A percentile compares a stretch with the other conserved stretches of the same genome.
Evolutionary conservation across 352 stramenopile genomes (phyloP).

Genomic region (Globisporangium alternatum): DNA sequence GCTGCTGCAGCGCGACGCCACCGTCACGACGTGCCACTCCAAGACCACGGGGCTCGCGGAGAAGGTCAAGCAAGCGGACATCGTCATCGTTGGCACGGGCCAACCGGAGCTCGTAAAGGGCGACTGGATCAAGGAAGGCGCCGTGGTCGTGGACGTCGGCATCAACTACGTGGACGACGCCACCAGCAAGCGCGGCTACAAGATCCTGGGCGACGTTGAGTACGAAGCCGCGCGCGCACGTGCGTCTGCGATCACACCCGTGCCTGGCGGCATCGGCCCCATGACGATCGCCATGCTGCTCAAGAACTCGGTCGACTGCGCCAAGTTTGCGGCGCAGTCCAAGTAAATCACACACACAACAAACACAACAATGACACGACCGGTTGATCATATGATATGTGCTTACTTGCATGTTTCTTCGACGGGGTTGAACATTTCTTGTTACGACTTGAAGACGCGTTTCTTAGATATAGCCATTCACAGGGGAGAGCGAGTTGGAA

Average conservation of each 20-base stretch:
- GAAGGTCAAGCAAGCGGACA: constrained; percentile 87
- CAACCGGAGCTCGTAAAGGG: constrained; percentile 93
- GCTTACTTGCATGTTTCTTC: background rate
- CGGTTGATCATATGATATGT: background rate
- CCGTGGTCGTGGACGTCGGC: constrained; percentile 98
- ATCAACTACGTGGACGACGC: constrained; percentile 97
- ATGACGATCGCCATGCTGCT: constrained; percentile 98
- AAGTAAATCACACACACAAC: background rate
- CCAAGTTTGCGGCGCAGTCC: constrained; percentile 34
- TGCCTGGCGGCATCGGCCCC: constrained; percentile 96
- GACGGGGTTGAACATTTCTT: constrained; percentile 5
- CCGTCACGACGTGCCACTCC: constrained; percentile 97
- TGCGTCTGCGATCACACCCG: constrained; percentile 95
- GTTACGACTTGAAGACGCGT: constrained; percentile 1
- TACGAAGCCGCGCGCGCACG: constrained; percentile 85
- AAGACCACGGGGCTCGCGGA: constrained; percentile 72
- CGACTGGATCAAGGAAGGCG: constrained; percentile 96
- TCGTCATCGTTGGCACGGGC: constrained; percentile 96
- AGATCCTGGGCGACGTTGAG: constrained; percentile 97
- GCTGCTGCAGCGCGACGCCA: constrained; percentile 94
- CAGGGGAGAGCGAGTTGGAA: constrained; percentile 16
- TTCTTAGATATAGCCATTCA: constrained; percentile 28
- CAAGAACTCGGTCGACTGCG: constrained; percentile 74
- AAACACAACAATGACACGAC: background rate
- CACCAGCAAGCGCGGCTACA: constrained; percentile 78